Evolutionary conservation across 192 early-diverging fungal genomes (phyloP), one percentile per base, ranked within the genome.

Genomic region (Thamnidium elegans): DNA sequence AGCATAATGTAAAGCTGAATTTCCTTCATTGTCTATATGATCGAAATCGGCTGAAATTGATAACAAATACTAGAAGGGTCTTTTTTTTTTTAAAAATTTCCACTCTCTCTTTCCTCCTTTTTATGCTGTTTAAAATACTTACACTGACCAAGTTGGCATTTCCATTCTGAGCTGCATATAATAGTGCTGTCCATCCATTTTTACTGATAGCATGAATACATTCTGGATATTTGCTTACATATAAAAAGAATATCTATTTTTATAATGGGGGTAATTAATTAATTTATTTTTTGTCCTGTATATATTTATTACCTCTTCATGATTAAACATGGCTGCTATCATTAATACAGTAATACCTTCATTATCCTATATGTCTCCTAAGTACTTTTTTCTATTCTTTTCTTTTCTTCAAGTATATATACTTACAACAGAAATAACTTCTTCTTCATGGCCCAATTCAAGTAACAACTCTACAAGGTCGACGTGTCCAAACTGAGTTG

Each of bases 21-120:
- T 76, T 19, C 74, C 74, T 15, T 76, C 74, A 43, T 76, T 66
- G 39, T 76, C 74, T n/a, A 65, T 60, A 55, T 76, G 74, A 44
- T 76, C 74, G 17, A 76, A 64, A 26, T 76, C 74, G 1, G 70
- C 69, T 14, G 69, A 70, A 6, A 71, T 65, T 17, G 65, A 63
- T 9, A 71, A 46, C 23, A 76, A 48, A 45, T 64, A 69, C 74
- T 76, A 59, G 2, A 30, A 31, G 11, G 50, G 50, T 19, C 32
- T 55, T 1, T 4, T 54, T 19, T 45, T 13, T 34, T 17, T n/a
- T 45, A n/a, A n/a, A n/a, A n/a, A n/a, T n/a, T n/a, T n/a, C n/a
- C n/a, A n/a, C n/a, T n/a, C n/a, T n/a, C n/a, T n/a, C n/a, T n/a
- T n/a, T n/a, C n/a, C n/a, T n/a, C n/a, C n/a, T n/a, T n/a, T n/a